Evolutionary conservation across 441 rosid species (phyloP), one percentile per base, ranked within the genome.

Genomic region (Aquilaria agallochum): DNA sequence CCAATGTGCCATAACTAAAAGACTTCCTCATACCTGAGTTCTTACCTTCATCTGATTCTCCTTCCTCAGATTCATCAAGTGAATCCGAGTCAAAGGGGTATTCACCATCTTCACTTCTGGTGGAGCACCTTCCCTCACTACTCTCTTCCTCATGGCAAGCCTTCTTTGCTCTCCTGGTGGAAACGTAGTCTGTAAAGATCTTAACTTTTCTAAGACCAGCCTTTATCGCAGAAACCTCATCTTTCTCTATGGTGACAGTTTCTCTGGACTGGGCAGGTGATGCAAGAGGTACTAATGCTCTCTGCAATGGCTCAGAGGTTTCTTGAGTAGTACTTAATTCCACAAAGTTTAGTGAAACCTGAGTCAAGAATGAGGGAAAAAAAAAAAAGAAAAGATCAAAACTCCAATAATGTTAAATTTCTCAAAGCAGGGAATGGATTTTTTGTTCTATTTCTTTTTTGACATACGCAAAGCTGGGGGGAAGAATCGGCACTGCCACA

Each of bases 51-150:
- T 92, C 97, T 3, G 86, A 81, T 44, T 89, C 86, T 59, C 85
- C 87, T 56, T 70, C 91, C 65, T 74, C 97, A 67, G 78, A 76
- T 50, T 82, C 97, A 52, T 87, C 95, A 3, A 74, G 68, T 45
- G 93, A 92, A 65, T 92, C 92, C 2, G 96, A 78, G 65, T 92
- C 97, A 69, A 80, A 81, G 44, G 95, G 91, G 72, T 85, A 79
- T 63, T 92, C 93, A n/a, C 81, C 83, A 59, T 87, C 90, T 69
- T 85, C 92, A 20, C 80, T 85, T 67, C 90, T 76, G 42, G 76
- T 76, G 7, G 89, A 87, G 62, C 79, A 83, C 75, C 80, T 78
- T 10, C 85, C 82, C 46, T 83, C 91, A 30, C 86, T 83, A 55
- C 78, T 78, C 60, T 83, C 97, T 72, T 86, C 86, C 67, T 83